Evolutionary conservation across 768 basidiomycete species (phyloP).

Genomic region (Suillus spraguei): DNA sequence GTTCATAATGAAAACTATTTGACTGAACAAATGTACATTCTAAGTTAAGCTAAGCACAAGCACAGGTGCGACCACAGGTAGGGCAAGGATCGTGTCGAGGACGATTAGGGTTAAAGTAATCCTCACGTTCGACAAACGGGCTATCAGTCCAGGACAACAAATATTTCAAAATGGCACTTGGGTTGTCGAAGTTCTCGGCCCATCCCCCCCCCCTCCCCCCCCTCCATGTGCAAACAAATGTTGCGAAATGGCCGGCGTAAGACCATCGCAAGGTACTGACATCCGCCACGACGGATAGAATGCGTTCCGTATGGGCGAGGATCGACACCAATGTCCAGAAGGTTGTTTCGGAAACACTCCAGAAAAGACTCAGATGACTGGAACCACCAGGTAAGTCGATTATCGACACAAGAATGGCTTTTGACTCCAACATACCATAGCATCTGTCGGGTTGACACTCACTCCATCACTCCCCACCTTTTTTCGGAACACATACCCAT

Average conservation of each 20-base stretch:
- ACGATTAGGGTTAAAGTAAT: background rate
- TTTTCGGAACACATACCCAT: constrained; percentile 4
- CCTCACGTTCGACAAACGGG: constrained; percentile 13
- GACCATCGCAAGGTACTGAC: no score
- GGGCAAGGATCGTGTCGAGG: background rate
- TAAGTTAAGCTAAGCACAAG: no score
- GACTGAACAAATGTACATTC: no score
- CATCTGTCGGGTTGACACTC: background rate
- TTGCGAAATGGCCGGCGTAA: no score
- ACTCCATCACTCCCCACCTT: constrained; percentile 6
- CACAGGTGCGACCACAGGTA: background rate
- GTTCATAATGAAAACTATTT: no score
- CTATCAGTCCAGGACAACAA: constrained; percentile 32
- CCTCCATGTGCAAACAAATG: no score
- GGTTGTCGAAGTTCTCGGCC: no score
- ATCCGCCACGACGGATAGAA: no score
- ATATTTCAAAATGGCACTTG: no score
- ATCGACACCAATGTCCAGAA: constrained; percentile 40
- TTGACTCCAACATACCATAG: constrained; percentile 3
- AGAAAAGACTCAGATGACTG: constrained; percentile 41
- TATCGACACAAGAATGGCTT: no score
- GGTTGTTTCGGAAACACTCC: constrained; percentile 41
- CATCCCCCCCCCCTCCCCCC: no score
- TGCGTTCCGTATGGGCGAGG: no score
- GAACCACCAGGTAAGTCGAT: background rate